These are phyloP conservation scores for Boletus barrowsii DNA, from an alignment of 768 basidiomycete genomes.

Conservation along the genomic window DNA sequence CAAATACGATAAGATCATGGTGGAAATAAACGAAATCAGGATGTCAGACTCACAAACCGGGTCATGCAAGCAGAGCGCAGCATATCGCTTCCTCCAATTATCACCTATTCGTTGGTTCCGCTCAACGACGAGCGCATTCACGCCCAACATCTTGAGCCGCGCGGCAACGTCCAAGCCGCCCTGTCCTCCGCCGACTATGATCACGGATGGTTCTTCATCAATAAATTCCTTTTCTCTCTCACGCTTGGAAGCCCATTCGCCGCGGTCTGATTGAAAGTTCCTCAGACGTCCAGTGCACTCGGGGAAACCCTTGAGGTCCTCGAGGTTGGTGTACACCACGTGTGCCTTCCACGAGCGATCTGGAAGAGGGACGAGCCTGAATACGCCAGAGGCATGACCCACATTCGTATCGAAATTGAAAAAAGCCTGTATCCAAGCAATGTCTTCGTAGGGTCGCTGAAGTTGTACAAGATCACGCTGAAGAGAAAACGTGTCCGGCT, in stretches of 20 bases:
- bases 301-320: constrained; percentile 45
- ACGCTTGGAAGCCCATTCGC: constrained; percentile 31
- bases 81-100: constrained; percentile 32
- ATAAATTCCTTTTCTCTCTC: constrained; percentile 27
- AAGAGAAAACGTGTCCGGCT: constrained; percentile 22
- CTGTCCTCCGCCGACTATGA: constrained; percentile 53
- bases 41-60: constrained; percentile 27
- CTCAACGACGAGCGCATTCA: constrained; percentile 22
- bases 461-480: constrained; percentile 18
- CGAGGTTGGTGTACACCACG: constrained; percentile 48
- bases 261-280: constrained; percentile 35
- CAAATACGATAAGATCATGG: not conserved
- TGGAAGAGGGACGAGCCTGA: constrained; percentile 44
- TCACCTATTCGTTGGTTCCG: constrained; percentile 28
- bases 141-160: constrained; percentile 39
- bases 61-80: constrained; percentile 30
- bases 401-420: constrained; percentile 45
- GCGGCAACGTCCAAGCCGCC: constrained; percentile 56
- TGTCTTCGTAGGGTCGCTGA: constrained; percentile 32
- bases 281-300: constrained; percentile 45
- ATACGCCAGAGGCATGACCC: constrained; percentile 41
- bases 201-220: constrained; percentile 47
- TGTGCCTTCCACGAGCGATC: constrained; percentile 47
- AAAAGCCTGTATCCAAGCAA: constrained; percentile 42
- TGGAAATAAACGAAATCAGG: not conserved